A percentile compares a stretch with the other conserved stretches of the same genome.
phyloP scores from a whole-genome alignment of 495 filamentous ascomycete genomes.

The Saxophila tyrrhenica region DNA sequence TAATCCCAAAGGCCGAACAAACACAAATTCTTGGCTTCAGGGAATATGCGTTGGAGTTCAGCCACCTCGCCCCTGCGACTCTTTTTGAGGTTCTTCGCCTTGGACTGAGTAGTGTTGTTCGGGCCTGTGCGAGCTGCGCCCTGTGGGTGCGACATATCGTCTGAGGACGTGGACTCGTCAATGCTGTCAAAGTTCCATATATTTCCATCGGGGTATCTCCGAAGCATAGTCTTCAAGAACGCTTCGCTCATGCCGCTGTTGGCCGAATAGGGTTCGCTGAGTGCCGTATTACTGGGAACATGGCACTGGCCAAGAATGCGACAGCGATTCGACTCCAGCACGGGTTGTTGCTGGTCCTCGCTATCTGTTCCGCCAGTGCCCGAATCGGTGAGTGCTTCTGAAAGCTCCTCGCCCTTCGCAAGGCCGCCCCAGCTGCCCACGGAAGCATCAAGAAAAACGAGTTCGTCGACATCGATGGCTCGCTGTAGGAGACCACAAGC shows the following conservation, averaged over 20 bases:
- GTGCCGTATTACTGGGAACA: background rate
- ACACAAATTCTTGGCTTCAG: conserved; percentile 6
- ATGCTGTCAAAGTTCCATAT: background rate
- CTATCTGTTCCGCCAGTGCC: background rate
- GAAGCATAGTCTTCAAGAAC: background rate
- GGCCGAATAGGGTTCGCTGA: background rate
- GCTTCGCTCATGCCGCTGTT: background rate
- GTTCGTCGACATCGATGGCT: conserved; percentile 9
- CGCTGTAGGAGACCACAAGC: conserved; percentile 6
- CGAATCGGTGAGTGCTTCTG: background rate
- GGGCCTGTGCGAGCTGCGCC: too few relatives aligned
- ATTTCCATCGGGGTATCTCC: background rate
- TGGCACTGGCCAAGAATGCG: background rate
- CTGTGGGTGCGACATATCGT: background rate
- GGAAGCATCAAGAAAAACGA: conserved; percentile 9
- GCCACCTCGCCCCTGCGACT: background rate
- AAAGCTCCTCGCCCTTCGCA: background rate
- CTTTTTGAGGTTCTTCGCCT: background rate
- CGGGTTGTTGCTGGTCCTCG: background rate
- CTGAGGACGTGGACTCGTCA: background rate
- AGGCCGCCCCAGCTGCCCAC: conserved; percentile 4
- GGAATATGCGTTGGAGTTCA: conserved; percentile 9
- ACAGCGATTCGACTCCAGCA: too few relatives aligned
- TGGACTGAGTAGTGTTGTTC: too few relatives aligned
- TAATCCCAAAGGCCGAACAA: conserved; percentile 13